Base-by-base conservation (phyloP, 345 rosid genomes). In the Hibiscus tridactylites region DNA sequence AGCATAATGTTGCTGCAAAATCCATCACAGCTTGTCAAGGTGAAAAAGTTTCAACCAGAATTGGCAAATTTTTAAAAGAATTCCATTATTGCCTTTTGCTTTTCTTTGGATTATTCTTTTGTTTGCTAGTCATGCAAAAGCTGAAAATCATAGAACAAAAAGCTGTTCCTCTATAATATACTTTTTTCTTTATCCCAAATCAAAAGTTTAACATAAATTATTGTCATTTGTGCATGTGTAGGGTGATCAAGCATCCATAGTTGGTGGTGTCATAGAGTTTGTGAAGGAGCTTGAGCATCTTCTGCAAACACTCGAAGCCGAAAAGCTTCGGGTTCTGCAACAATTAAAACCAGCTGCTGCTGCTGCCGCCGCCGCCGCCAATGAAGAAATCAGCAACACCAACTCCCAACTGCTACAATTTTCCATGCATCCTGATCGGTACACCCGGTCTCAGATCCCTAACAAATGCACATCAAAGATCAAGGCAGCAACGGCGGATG, bases 161-260 rank as follows among this genome's bases (percentile, higher is more conserved):
- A 61, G n/a, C 33, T 71, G 66, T 44, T 44, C 42, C 42, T 37
- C 42, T 6, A 37, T 37, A 37, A 0, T 21, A 21, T 21, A 21
- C 24, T 21, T 21, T 21, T 21, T 21, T 21, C 1, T 21, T 21
- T 21, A 21, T 21, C 24, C 24, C 24, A 21, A 21, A 21, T 21
- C 24, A 21, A 21, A 21, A 21, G 42, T 37, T 6, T 37, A 46
- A 64, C 9, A 19, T 31, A 63, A 73, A 49, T 61, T 16, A 64
- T 61, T 39, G 24, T 17, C 39, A 5, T 35, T 10, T 31, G 9
- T 47, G 9, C 16, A 3, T 52, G 8, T 82, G 74, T 61, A 92
- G 98, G 92, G 98, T 75, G 98, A 93, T 78, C 98, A 91, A 77
- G 98, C 98, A 3, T 89, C 98, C 28, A 86, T 89, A 74, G 97